A percentile compares a stretch with the other conserved stretches of the same genome.
Conservation (phyloP, 306 rosid species). For the Styphnolobium japonicum region DNA sequence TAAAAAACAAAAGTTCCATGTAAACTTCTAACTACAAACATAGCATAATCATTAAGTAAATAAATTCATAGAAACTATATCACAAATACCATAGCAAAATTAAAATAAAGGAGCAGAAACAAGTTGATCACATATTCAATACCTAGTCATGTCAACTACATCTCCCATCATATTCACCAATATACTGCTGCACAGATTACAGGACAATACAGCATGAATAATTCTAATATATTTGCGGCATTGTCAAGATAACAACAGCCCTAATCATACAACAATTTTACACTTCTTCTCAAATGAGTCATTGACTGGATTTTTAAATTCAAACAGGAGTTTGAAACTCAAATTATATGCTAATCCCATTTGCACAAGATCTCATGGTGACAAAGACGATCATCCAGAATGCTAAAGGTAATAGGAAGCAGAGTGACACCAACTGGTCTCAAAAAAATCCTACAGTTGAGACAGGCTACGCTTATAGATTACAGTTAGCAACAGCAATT, state of each 20-base stretch:
- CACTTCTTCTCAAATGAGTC: not conserved
- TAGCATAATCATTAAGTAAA: not conserved
- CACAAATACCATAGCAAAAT: not conserved
- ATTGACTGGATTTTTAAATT: not conserved
- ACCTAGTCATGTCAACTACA: not conserved
- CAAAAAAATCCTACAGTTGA: too few relatives aligned
- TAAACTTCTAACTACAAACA: not conserved
- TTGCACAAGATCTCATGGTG: not conserved
- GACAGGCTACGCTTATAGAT: too few relatives aligned
- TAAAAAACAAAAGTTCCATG: not conserved
- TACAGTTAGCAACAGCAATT: not conserved
- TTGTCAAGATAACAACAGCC: not conserved
- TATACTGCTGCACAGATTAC: not conserved
- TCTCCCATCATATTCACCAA: not conserved
- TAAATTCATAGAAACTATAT: not conserved
- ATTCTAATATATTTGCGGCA: not conserved
- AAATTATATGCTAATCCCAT: not conserved
- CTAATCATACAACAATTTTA: not conserved
- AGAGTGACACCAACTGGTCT: not conserved
- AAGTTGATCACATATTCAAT: not conserved
- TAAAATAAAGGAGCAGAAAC: not conserved
- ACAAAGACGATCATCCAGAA: not conserved
- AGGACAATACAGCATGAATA: not conserved
- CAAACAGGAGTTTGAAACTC: not conserved
- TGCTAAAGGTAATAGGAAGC: not conserved